These are phyloP conservation scores for Geranium incanum DNA, from an alignment of 441 rosid genomes.

Conservation along the genomic window DNA sequence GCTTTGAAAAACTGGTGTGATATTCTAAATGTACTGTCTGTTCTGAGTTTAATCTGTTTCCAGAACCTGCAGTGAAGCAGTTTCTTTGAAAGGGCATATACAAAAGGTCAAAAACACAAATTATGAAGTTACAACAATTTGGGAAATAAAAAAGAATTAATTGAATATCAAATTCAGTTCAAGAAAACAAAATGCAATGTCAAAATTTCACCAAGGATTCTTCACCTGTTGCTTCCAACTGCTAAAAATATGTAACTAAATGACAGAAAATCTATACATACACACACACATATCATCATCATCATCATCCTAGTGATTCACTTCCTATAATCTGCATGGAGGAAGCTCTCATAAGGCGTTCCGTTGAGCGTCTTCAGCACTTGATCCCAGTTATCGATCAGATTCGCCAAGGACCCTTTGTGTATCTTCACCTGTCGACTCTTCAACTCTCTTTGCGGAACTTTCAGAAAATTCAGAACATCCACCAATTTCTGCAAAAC, in stretches of 20 bases:
- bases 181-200: constrained; percentile 18
- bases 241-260: constrained; percentile 15
- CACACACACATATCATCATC: constrained; percentile 16
- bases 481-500: constrained; percentile 59
- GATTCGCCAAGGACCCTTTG: constrained; percentile 56
- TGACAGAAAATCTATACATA: constrained; percentile 21
- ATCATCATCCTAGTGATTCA: constrained; percentile 22
- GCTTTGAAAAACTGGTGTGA: too few relatives aligned
- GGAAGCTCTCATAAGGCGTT: constrained; percentile 49
- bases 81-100: too few relatives aligned
- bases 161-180: constrained; percentile 24
- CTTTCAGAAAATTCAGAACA: constrained; percentile 73
- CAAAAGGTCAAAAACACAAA: too few relatives aligned
- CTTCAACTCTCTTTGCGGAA: constrained; percentile 48
- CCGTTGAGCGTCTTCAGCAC: constrained; percentile 56
- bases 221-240: constrained; percentile 23
- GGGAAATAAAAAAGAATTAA: constrained; percentile 34
- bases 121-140: neutral
- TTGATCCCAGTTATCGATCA: constrained; percentile 67
- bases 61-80: too few relatives aligned
- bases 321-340: constrained; percentile 46
- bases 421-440: constrained; percentile 96
- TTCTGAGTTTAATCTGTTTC: too few relatives aligned
- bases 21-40: too few relatives aligned
- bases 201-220: constrained; percentile 41